A percentile compares a stretch with the other conserved stretches of the same genome.
Evolutionary conservation across 805 yeast species (phyloP).

Genomic region (Starmerella gropengiesseri): DNA sequence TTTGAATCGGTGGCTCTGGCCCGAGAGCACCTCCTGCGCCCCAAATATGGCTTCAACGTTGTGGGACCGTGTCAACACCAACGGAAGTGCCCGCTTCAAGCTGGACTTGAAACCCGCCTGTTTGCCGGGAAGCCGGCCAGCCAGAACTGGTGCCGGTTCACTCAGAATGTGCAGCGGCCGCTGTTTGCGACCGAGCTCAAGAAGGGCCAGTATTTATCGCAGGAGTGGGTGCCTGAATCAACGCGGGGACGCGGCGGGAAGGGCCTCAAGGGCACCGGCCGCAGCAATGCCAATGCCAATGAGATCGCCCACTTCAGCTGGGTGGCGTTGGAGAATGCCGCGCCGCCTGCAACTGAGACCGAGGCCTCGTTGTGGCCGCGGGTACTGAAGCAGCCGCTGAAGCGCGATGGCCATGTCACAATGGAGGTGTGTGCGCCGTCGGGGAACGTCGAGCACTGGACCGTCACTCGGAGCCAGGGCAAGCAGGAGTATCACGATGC

Average conservation of each 20-base stretch:
- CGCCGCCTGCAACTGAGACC: slow-evolving; percentile 25
- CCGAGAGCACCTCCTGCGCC: slow-evolving; percentile 79
- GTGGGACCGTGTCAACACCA: slow-evolving; percentile 91
- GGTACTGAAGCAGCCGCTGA: slow-evolving; percentile 51
- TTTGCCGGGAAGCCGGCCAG: slow-evolving; percentile 39
- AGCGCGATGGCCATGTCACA: slow-evolving; percentile 71
- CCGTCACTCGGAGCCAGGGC: slow-evolving; percentile 65
- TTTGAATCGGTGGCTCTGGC: slow-evolving; percentile 84
- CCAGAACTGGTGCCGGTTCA: slow-evolving; percentile 68
- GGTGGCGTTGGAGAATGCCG: slow-evolving; percentile 45
- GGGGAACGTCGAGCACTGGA: slow-evolving; percentile 80
- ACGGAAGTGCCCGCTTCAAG: slow-evolving; percentile 73
- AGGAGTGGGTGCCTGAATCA: slow-evolving; percentile 54
- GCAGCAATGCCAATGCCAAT: slow-evolving; percentile 57
- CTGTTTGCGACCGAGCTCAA: slow-evolving; percentile 71
- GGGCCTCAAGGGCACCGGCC: slow-evolving; percentile 58
- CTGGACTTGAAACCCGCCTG: slow-evolving; percentile 44
- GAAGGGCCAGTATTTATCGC: slow-evolving; percentile 63
- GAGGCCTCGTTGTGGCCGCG: slow-evolving; percentile 49
- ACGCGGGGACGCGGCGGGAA: slow-evolving; percentile 38
- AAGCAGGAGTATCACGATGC: slow-evolving; percentile 79
- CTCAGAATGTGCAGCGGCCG: slow-evolving; percentile 66
- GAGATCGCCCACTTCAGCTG: slow-evolving; percentile 69
- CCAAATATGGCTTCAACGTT: slow-evolving; percentile 43
- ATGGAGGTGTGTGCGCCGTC: slow-evolving; percentile 69